phyloP scores from a whole-genome alignment of 768 basidiomycete genomes.

The Jaapia argillacea region DNA sequence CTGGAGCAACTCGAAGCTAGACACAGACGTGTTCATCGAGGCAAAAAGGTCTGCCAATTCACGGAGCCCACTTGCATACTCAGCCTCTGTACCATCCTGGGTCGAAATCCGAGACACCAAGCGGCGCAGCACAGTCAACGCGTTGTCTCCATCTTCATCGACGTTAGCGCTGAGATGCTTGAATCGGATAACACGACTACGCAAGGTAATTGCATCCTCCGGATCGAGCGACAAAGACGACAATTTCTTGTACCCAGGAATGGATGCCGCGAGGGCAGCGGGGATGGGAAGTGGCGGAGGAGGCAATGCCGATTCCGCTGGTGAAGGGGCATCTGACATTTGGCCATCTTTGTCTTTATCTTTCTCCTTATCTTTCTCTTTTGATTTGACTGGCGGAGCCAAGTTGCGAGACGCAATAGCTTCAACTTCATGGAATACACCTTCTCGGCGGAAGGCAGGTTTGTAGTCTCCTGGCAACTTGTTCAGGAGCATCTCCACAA shows the following conservation, averaged over 20 bases:
- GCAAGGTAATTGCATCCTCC: conserved; percentile 85
- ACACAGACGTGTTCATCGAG: conserved; percentile 68
- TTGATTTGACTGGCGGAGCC: conserved; percentile 35
- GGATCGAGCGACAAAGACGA: conserved; percentile 66
- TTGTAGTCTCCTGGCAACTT: conserved; percentile 82
- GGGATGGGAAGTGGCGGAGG: conserved; percentile 25
- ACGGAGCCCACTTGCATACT: conserved; percentile 48
- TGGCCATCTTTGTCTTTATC: conserved; percentile 19
- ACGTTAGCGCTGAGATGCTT: conserved; percentile 59
- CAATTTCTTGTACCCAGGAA: conserved; percentile 61
- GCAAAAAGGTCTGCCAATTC: conserved; percentile 78
- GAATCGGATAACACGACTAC: conserved; percentile 85
- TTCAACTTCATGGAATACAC: conserved; percentile 94
- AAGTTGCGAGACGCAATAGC: conserved; percentile 56
- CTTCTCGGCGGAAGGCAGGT: conserved; percentile 87
- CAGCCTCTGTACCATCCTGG: conserved; percentile 48
- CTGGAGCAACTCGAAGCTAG: conserved; percentile 92
- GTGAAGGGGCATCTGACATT: conserved; percentile 24
- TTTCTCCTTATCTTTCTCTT: conserved; percentile 36
- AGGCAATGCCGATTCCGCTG: conserved; percentile 17
- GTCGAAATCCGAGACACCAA: conserved; percentile 58
- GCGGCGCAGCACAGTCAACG: conserved; percentile 51
- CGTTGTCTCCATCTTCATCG: conserved; percentile 44
- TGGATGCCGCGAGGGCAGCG: conserved; percentile 29
- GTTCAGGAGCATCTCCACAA: conserved; percentile 81